Percentiles rank a stretch among this genome's conserved stretches.
These are phyloP conservation scores for Inga oerstediana DNA, from an alignment of 306 rosid species.

Conservation along the genomic window DNA sequence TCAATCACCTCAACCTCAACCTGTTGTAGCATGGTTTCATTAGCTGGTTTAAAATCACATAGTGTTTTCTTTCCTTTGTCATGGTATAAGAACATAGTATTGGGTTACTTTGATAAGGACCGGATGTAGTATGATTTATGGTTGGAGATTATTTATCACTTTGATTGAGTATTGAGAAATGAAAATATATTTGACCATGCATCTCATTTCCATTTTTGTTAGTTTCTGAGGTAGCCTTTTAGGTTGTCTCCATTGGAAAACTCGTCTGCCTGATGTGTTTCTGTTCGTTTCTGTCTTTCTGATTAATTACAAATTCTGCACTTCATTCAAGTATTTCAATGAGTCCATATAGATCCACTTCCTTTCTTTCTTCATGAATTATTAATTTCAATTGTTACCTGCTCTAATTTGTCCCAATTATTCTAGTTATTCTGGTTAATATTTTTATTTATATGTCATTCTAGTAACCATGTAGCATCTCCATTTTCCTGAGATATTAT, in stretches of 20 bases:
- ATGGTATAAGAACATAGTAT: background rate
- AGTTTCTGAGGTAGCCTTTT: background rate
- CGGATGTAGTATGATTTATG: background rate
- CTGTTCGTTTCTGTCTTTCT: background rate
- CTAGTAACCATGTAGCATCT: background rate
- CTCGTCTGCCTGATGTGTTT: background rate
- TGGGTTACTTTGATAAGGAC: background rate
- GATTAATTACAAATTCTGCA: background rate
- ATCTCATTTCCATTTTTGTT: background rate
- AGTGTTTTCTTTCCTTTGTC: background rate
- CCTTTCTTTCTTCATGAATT: background rate
- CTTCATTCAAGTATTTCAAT: background rate
- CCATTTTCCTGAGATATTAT: background rate
- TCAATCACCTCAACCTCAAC: too few species aligned
- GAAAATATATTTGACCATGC: background rate
- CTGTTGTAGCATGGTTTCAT: background rate
- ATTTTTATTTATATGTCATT: background rate
- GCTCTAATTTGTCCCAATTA: background rate
- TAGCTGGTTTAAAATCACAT: background rate
- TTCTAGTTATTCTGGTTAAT: background rate
- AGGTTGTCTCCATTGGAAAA: background rate
- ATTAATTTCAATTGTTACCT: background rate
- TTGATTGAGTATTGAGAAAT: background rate
- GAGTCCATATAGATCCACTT: background rate
- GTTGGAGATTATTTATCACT: slow-evolving; percentile 4